Evolutionary conservation across 2,329 filamentous ascomycete species (phyloP).

Genomic region (Chrysoporthe deuterocubensis): DNA sequence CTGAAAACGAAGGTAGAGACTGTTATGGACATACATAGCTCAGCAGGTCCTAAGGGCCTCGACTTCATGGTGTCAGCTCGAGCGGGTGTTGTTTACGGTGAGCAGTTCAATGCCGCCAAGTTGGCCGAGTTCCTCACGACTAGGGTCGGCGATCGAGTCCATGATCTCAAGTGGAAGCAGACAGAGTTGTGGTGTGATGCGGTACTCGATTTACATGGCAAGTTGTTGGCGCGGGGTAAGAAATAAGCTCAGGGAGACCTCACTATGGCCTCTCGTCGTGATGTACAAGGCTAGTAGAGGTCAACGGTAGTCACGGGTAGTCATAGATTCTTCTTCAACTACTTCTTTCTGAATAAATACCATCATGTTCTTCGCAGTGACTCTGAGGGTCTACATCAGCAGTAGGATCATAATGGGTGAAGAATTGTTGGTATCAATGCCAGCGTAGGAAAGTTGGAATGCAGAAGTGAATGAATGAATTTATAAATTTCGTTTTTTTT

Average conservation of each 20-base stretch:
- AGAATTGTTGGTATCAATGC: not conserved
- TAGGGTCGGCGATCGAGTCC: conserved; percentile 50
- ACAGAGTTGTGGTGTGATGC: conserved; percentile 56
- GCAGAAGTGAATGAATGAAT: not conserved
- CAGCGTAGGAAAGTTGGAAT: not conserved
- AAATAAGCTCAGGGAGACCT: conserved; percentile 42
- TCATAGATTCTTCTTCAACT: not conserved
- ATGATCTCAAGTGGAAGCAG: conserved; percentile 39
- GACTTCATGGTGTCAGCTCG: conserved; percentile 57
- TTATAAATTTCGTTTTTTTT: not conserved
- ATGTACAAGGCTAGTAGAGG: not conserved
- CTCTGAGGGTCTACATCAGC: not conserved
- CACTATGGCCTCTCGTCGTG: not conserved
- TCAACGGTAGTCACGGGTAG: not conserved
- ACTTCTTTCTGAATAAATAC: too few relatives aligned
- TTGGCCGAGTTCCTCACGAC: conserved; percentile 72
- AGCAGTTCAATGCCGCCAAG: conserved; percentile 75
- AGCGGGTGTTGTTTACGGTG: conserved; percentile 74
- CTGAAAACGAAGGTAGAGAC: conserved; percentile 73
- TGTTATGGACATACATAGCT: conserved; percentile 57
- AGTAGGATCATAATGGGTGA: not conserved
- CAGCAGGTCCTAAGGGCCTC: conserved; percentile 51
- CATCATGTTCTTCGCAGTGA: not conserved
- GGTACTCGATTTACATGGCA: conserved; percentile 58
- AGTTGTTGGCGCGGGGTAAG: conserved; percentile 58